Percentiles rank a stretch among this genome's conserved stretches.
phyloP scores from a whole-genome alignment of 495 filamentous ascomycete species.

The Penicillium argentinense region DNA sequence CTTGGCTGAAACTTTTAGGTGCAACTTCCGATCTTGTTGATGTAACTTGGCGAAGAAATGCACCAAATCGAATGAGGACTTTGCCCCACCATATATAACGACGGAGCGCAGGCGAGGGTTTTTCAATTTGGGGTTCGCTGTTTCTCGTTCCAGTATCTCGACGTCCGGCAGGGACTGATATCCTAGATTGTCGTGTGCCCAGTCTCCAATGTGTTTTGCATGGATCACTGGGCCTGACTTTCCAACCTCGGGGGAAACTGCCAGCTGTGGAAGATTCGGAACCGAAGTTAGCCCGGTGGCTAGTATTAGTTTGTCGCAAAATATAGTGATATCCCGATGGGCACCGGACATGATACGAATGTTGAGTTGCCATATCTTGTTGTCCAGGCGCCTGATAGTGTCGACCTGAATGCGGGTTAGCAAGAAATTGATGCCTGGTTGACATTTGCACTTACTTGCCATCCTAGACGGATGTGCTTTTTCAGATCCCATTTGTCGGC shows the following conservation, averaged over 20 bases:
- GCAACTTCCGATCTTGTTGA: constrained; percentile 11
- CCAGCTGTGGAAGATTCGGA: constrained; percentile 44
- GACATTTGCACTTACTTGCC: constrained; percentile 40
- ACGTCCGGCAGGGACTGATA: constrained; percentile 22
- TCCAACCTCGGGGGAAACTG: constrained; percentile 9
- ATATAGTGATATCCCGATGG: constrained; percentile 20
- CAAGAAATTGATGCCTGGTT: not conserved
- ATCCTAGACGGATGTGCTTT: constrained; percentile 51
- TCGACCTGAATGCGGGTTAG: constrained; percentile 21
- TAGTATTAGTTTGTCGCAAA: constrained; percentile 60
- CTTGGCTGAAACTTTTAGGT: constrained; percentile 28
- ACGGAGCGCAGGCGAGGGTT: constrained; percentile 30
- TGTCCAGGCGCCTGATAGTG: constrained; percentile 23
- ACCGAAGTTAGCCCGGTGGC: constrained; percentile 64
- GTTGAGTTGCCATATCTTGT: constrained; percentile 25
- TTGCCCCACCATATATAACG: constrained; percentile 64
- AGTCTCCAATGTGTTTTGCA: constrained; percentile 32
- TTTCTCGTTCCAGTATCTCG: not conserved
- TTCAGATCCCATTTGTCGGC: constrained; percentile 56
- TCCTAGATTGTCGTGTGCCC: constrained; percentile 30
- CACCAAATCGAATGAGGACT: constrained; percentile 69
- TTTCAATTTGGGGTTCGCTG: not conserved
- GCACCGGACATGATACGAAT: constrained; percentile 8
- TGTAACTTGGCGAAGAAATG: constrained; percentile 58
- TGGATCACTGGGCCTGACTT: constrained; percentile 46